phyloP scores from a whole-genome alignment of 805 yeast genomes.

The Candida loeiensis region DNA sequence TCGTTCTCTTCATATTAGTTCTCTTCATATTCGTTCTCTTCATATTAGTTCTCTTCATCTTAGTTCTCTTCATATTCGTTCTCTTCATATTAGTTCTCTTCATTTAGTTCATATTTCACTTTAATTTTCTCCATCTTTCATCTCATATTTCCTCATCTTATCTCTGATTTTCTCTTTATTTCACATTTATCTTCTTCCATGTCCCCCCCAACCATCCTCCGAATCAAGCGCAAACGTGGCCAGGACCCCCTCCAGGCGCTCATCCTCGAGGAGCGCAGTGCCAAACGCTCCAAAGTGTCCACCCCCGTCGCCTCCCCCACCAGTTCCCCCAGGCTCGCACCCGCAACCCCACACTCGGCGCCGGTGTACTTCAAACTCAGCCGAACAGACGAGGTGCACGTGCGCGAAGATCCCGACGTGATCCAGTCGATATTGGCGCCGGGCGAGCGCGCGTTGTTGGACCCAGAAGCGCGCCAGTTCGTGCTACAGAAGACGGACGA shows the following conservation, averaged over 20 bases:
- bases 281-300: constrained; percentile 42
- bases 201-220: constrained; percentile 58
- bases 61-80: neutral
- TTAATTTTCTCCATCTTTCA: neutral
- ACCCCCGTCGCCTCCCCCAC: constrained; percentile 29
- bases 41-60: neutral
- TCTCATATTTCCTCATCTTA: neutral
- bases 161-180: neutral
- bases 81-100: neutral
- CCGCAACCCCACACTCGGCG: constrained; percentile 16
- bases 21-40: too few relatives aligned
- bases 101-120: neutral
- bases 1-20: too few relatives aligned
- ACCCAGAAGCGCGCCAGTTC: constrained; percentile 24
- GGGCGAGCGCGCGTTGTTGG: neutral
- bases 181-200: neutral
- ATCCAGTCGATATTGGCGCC: constrained; percentile 11
- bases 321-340: constrained; percentile 24
- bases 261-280: constrained; percentile 39
- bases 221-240: constrained; percentile 82
- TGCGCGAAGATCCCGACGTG: constrained; percentile 7
- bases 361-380: constrained; percentile 31
- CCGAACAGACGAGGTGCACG: constrained; percentile 30
- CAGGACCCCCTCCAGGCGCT: constrained; percentile 89
- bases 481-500: constrained; percentile 30